These are phyloP conservation scores for Acidiella bohemica DNA, from an alignment of 495 filamentous ascomycete genomes.

Conservation along the genomic window DNA sequence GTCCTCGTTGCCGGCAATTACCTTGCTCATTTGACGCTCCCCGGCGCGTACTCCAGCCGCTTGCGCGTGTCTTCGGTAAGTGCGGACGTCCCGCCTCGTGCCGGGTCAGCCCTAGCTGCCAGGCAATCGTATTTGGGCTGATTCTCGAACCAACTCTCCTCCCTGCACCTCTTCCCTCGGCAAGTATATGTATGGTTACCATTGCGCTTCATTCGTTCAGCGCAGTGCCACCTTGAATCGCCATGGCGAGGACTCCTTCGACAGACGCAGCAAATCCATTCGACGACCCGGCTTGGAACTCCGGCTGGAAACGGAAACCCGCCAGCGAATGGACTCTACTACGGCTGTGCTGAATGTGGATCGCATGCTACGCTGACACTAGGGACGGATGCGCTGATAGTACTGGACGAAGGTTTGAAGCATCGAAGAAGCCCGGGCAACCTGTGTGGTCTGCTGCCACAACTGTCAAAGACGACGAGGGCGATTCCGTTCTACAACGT, in stretches of 20 bases:
- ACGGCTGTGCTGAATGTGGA: slow-evolving; percentile 38
- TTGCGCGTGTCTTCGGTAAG: no score
- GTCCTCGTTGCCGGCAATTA: no score
- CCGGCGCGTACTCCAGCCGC: no score
- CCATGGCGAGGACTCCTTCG: neutral
- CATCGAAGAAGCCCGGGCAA: slow-evolving; percentile 23
- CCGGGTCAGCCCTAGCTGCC: no score
- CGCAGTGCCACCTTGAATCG: slow-evolving; percentile 21
- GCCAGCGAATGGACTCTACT: no score
- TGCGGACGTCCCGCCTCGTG: no score
- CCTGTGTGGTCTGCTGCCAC: slow-evolving; percentile 36
- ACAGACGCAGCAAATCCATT: slow-evolving; percentile 28
- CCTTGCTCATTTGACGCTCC: no score
- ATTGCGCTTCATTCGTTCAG: slow-evolving; percentile 21
- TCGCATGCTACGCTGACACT: slow-evolving; percentile 47
- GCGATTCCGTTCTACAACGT: slow-evolving; percentile 69
- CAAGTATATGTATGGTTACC: no score
- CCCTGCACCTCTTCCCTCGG: neutral
- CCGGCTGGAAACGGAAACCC: no score
- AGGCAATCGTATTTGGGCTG: no score
- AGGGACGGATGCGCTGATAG: slow-evolving; percentile 48
- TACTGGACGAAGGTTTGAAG: slow-evolving; percentile 41
- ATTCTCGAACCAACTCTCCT: neutral
- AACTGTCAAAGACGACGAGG: slow-evolving; percentile 26
- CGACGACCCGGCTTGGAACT: slow-evolving; percentile 30